These are phyloP conservation scores for Kitagawia praeruptora DNA, from an alignment of 129 eudicot genomes.

Conservation along the genomic window DNA sequence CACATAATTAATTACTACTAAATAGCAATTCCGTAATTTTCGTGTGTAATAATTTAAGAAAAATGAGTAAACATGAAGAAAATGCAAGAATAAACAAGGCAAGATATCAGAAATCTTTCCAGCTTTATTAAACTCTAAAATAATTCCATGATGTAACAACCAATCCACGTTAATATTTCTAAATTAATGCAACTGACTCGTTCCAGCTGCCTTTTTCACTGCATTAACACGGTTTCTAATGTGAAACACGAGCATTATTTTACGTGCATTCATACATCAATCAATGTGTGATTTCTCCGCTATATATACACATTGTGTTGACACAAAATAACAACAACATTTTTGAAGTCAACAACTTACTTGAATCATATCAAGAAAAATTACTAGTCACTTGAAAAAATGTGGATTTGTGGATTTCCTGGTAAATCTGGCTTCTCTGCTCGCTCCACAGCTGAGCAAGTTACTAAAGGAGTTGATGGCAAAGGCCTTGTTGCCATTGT, in stretches of 20 bases:
- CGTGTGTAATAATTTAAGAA: neutral
- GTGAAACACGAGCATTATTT: neutral
- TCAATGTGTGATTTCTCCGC: neutral
- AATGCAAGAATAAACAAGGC: too few species aligned
- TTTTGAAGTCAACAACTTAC: neutral
- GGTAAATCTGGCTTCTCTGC: constrained; percentile 58
- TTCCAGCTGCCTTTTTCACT: neutral
- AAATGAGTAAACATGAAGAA: neutral
- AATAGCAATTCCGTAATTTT: neutral
- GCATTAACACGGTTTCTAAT: neutral
- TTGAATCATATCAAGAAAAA: neutral
- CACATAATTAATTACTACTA: neutral
- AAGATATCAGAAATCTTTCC: neutral
- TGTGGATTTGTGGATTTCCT: constrained; percentile 40
- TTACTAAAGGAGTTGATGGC: constrained; percentile 47
- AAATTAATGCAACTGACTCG: neutral
- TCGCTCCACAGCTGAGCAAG: constrained; percentile 47
- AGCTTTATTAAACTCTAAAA: neutral
- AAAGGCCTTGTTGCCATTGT: constrained; percentile 48
- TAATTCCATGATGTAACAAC: neutral
- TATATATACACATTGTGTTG: neutral
- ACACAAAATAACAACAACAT: neutral
- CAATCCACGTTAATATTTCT: neutral
- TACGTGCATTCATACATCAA: neutral
- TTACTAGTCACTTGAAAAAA: neutral